Conservation (phyloP, 176 grass and related monocot genomes). For the Olyra latifolia region DNA sequence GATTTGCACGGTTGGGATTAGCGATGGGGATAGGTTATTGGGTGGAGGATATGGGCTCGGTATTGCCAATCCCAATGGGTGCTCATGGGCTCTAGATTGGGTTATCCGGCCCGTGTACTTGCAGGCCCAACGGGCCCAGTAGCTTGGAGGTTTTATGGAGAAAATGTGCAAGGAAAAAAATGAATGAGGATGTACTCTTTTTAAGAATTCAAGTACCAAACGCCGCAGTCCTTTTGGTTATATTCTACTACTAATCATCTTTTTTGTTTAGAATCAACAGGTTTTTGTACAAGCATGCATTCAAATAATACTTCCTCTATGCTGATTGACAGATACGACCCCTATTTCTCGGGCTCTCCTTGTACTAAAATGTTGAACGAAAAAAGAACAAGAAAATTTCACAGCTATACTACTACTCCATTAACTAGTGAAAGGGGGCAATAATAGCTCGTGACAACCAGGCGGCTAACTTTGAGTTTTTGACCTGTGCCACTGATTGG, state of each 20-base stretch:
- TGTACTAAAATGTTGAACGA: neutral
- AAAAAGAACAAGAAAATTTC: neutral
- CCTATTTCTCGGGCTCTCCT: slow-evolving; percentile 1
- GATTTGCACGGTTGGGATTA: slow-evolving; percentile 65
- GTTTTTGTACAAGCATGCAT: neutral
- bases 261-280: neutral
- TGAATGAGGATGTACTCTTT: neutral
- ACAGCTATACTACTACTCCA: too few species aligned
- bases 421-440: neutral
- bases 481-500: slow-evolving; percentile 10
- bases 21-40: slow-evolving; percentile 29
- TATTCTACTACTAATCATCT: neutral
- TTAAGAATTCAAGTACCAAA: neutral
- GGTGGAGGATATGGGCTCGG: slow-evolving; percentile 19
- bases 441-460: slow-evolving; percentile 13
- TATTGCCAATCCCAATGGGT: slow-evolving; percentile 38
- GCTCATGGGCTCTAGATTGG: slow-evolving; percentile 1
- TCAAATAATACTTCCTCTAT: neutral
- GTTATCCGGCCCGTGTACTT: neutral
- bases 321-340: slow-evolving; percentile 11
- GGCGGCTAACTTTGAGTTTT: neutral
- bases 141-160: neutral
- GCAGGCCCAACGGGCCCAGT: slow-evolving; percentile 23
- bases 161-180: neutral
- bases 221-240: neutral